A percentile compares a stretch with the other conserved stretches of the same genome.
phyloP scores from a whole-genome alignment of 106 monocot species.

The Alisma plantagoaquatica region DNA sequence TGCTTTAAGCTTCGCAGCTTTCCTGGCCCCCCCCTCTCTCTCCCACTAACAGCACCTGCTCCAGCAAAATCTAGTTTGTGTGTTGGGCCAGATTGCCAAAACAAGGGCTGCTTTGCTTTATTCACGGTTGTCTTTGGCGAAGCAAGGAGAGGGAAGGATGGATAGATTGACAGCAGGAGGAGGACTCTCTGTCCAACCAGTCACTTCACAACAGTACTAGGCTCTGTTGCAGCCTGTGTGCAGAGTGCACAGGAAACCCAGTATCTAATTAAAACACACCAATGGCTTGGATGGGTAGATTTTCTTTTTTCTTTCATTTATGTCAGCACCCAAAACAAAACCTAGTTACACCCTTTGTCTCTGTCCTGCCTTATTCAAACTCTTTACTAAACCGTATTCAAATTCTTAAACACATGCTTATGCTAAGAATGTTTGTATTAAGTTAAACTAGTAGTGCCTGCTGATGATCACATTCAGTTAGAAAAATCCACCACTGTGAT shows the following conservation, averaged over 20 bases:
- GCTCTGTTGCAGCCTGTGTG: constrained; percentile 41
- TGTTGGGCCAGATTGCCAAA: constrained; percentile 7
- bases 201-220: constrained; percentile 84
- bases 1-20: not conserved
- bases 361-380: not conserved
- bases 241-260: constrained; percentile 14
- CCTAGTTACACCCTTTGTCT: not conserved
- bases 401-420: too few relatives aligned
- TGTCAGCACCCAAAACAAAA: constrained; percentile 8
- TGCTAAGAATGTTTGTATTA: too few relatives aligned
- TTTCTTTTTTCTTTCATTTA: too few relatives aligned
- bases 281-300: constrained; percentile 6
- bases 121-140: constrained; percentile 17
- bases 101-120: constrained; percentile 17
- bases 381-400: too few relatives aligned
- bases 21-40: not conserved
- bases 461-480: too few relatives aligned
- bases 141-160: constrained; percentile 9
- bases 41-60: not conserved
- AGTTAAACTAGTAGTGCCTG: too few relatives aligned
- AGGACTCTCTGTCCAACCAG: constrained; percentile 49
- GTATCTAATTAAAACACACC: constrained; percentile 16
- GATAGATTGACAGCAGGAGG: constrained; percentile 46
- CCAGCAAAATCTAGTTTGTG: not conserved
- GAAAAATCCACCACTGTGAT: too few relatives aligned